Evolutionary conservation across 2,329 filamentous ascomycete species (phyloP), one percentile per base, ranked within the genome.

Genomic region (Zasmidium citrigriseum): DNA sequence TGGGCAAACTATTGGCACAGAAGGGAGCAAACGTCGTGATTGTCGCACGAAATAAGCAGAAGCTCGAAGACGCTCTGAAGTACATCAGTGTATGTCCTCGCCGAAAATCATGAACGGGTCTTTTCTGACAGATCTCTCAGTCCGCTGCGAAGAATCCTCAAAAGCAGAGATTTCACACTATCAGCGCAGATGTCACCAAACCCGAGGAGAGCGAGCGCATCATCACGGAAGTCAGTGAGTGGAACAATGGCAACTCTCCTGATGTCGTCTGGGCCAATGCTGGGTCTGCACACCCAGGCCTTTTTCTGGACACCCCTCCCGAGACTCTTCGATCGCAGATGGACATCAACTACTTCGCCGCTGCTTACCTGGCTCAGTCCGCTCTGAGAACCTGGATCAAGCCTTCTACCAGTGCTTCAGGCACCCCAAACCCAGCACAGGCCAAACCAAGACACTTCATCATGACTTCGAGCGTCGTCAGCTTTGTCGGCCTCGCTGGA

Each of bases 181-280:
- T 98, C 72, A 85, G 87, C 64, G 92, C 91, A 64, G 93, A 99
- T 75, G 86, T 97, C 29, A 87, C 88, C 14, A 78, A 83, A 55
- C 79, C 86, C 52, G 80, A 84, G 58, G 93, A 93, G 70, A 90
- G 90, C 52, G 78, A 80, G 2, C 80, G 85, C 44, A 80, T 96
- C 41, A 77, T 98, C 53, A 78, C 81, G 38, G 86, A 96, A 73
- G 88, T 88, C 48, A 89, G 84, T 1, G 75, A 80, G 21, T 96
- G 92, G 92, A 97, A 97, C 77, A 78, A 86, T 63, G 86, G 84
- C 55, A 73, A 78, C 22, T 75, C 87, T 24, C 90, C 91, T 0
- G 93, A 98, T 72, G 82, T 97, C 57, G 89, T 98, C 29, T 98
- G 95, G 92, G 93, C 91, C 72, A 84, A 92, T 52, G 93, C 93